Base-by-base conservation (phyloP, 192 early-diverging fungal genomes). In the Entomortierella chlamydospora region DNA sequence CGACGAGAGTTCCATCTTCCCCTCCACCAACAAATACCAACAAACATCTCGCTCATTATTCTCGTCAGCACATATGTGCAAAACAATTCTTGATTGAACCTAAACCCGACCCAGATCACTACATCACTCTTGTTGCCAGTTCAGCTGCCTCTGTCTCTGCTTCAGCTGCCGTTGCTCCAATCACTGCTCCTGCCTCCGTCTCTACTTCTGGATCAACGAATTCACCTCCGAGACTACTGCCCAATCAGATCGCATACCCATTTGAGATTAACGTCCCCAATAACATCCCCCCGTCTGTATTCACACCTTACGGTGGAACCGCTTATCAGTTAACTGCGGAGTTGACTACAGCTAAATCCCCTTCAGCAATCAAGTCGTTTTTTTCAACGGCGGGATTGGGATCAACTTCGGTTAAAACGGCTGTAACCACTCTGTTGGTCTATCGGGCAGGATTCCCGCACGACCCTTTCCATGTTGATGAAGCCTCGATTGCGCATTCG, bases 231-330 rank as follows among this genome's bases (percentile, higher is more conserved):
- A 18, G 33, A 1, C 51, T 68, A 17, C 11, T 45, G 9, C 30
- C 50, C 22, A 55, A 62, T 20, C 70, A 54, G 15, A 49, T 64
- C 15, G 60, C 54, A 0, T 72, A 63, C 30, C 52, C 60, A 11
- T 72, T 72, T 20, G 61, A 37, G 17, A 72, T 64, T 23, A 49
- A n/a, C 2, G 61, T 72, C 25, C 70, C 70, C 5, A 64, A 58
- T 7, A 17, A 39, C 51, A 31, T 64, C 37, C 61, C 61, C 2
- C 54, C 51, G 13, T 72, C 70, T 26, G 33, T 72, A 20, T 30
- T 29, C 20, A 64, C 70, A 0, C 70, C 70, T 23, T 53, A 72
- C 1, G 70, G 70, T 0, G 45, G 70, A 10, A 72, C 70, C 6
- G 51, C 26, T 10, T 72, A 64, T 12, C 41, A 37, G 17, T 22